These are phyloP conservation scores for Hypocrella siamensis DNA, from an alignment of 2,329 filamentous ascomycete species.

Conservation along the genomic window DNA sequence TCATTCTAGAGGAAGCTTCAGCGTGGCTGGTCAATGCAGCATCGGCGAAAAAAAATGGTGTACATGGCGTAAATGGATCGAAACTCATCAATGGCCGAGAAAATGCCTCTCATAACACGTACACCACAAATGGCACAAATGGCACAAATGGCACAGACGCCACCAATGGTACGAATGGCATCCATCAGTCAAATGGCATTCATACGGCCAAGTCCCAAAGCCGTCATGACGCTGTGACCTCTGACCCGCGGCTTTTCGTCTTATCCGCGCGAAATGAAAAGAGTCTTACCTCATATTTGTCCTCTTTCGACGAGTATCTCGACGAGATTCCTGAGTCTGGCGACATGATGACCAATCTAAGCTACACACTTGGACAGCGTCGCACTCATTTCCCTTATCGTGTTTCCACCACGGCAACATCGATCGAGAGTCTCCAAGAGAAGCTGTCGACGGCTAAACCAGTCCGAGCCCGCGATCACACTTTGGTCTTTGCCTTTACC, in stretches of 20 bases:
- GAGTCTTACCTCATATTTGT: conserved; percentile 7
- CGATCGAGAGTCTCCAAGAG: conserved; percentile 3
- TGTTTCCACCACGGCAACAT: conserved; percentile 3
- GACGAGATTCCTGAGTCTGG: conserved; percentile 1
- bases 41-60: neutral
- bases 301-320: conserved; percentile 10
- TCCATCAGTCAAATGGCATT: neutral
- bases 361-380: conserved; percentile 14
- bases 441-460: conserved; percentile 2
- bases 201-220: neutral
- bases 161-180: neutral
- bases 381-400: conserved; percentile 10
- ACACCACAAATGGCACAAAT: neutral
- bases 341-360: conserved; percentile 7
- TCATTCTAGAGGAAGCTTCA: conserved; percentile 5
- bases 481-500: conserved; percentile 13
- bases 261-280: conserved; percentile 6
- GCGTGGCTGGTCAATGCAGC: neutral
- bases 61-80: no score
- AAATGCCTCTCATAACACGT: no score
- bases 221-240: neutral
- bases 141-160: neutral
- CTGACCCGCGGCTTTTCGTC: conserved; percentile 5
- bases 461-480: conserved; percentile 1
- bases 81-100: no score